Conservation (phyloP, 176 grass and related monocot species). For the Poa pratensis region DNA sequence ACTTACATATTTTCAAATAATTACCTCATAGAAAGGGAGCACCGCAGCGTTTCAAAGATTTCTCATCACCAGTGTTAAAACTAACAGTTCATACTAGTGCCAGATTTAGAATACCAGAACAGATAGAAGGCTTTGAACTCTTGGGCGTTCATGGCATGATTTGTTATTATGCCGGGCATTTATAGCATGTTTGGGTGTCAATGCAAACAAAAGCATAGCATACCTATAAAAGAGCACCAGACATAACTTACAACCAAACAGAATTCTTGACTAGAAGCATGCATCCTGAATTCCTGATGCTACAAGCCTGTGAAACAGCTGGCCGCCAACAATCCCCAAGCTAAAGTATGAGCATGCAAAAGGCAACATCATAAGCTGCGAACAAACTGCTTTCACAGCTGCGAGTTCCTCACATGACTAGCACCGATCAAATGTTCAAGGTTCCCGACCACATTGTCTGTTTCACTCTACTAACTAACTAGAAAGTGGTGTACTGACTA, state of each 20-base stretch:
- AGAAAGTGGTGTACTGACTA: too few species aligned
- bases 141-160: neutral
- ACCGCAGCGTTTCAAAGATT: neutral
- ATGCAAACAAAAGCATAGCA: neutral
- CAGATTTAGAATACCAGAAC: neutral
- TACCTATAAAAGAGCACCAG: too few species aligned
- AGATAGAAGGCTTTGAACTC: neutral
- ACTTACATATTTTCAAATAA: neutral
- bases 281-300: neutral
- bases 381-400: neutral
- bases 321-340: neutral
- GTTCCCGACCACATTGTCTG: neutral
- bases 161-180: constrained; percentile 5
- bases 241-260: constrained; percentile 7
- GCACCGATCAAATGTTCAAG: neutral
- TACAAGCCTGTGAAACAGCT: constrained; percentile 6
- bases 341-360: neutral
- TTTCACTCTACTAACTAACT: neutral
- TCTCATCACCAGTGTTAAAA: neutral
- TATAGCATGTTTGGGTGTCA: too few species aligned
- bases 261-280: neutral
- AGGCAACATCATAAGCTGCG: neutral
- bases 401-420: neutral
- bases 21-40: neutral
- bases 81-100: neutral